Evolutionary conservation across 176 grass and related monocot genomes (phyloP), one percentile per base, ranked within the genome.

Genomic region (Panicum miliaceum): DNA sequence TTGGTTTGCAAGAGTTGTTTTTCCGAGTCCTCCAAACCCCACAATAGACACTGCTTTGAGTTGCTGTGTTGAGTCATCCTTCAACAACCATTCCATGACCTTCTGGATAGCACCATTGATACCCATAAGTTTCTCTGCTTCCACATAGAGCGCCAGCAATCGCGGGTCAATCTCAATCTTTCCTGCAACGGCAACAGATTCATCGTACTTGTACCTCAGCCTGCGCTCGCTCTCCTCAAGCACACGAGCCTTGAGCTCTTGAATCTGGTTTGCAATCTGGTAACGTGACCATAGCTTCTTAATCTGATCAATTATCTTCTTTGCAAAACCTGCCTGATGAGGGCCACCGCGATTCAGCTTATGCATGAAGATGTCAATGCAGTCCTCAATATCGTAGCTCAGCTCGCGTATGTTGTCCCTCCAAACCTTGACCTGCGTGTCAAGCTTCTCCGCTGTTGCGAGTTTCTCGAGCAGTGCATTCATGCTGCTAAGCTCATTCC

Each of bases 1-100:
- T 61, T 82, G 67, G 18, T 82, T 82, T 4, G 80, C 67, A 0
- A 61, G 53, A n/a, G 68, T 82, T 5, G 80, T 82, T 20, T 82
- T 82, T 0, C 53, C 80, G 0, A 72, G 26, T 18, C 80, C 80
- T 8, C 67, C 67, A 40, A 70, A 69, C 3, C 50, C 79, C 7
- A 81, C 79, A 20, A 58, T 22, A 8, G 50, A 81, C 35, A 72
- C 80, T 22, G 60, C 66, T 71, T 20, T 82, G 3, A 82, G 52
- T 13, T 82, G 52, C 4, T 43, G 25, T 3, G 12, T 14, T 0
- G 80, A 73, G 9, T 36, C 47, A 1, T 12, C 52, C 11, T 61
- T n/a, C 38, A 15, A 25, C 25, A 47, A 34, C 80, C 68, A 61
- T 11, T 47, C 12, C 9, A 72, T 43, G 51, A 82, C 2, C 25